These are phyloP conservation scores for Pseudogymnoascus destructans DNA, from an alignment of 2,329 filamentous ascomycete genomes.

Conservation along the genomic window DNA sequence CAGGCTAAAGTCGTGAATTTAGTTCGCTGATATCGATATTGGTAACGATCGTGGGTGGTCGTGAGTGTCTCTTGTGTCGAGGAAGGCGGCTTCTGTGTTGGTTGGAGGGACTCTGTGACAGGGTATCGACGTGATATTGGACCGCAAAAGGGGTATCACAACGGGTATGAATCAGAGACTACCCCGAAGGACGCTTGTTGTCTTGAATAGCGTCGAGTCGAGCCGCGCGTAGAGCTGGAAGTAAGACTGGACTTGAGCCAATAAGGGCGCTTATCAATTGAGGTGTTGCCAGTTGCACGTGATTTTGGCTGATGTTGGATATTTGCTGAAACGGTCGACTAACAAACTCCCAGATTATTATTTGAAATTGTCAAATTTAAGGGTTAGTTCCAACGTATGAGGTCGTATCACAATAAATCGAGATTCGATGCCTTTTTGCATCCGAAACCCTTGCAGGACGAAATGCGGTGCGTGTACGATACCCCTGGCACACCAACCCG, in stretches of 20 bases:
- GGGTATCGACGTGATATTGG: neutral
- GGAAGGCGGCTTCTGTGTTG: neutral
- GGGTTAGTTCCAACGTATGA: neutral
- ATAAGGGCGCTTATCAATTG: conserved; percentile 4
- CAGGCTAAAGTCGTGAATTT: neutral
- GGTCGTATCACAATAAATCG: conserved; percentile 4
- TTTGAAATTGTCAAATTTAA: conserved; percentile 1
- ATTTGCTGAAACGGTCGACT: neutral
- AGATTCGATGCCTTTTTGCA: neutral
- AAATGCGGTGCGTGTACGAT: conserved; percentile 1
- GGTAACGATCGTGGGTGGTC: conserved; percentile 6
- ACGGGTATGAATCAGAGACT: neutral
- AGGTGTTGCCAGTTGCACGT: neutral
- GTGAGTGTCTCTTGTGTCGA: neutral
- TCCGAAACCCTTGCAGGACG: conserved; percentile 4
- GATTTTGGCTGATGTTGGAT: conserved; percentile 6
- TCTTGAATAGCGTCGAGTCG: neutral
- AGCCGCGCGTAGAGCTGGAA: conserved; percentile 4
- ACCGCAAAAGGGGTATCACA: neutral
- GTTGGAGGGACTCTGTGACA: neutral
- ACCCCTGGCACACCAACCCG: conserved; percentile 4
- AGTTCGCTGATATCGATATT: neutral
- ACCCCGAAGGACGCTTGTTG: conserved; percentile 6
- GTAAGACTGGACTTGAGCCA: conserved; percentile 2
- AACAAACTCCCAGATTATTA: neutral